Evolutionary conservation across 192 early-diverging fungal species (phyloP).

Genomic region (Phlyctochytrium bullatum): DNA sequence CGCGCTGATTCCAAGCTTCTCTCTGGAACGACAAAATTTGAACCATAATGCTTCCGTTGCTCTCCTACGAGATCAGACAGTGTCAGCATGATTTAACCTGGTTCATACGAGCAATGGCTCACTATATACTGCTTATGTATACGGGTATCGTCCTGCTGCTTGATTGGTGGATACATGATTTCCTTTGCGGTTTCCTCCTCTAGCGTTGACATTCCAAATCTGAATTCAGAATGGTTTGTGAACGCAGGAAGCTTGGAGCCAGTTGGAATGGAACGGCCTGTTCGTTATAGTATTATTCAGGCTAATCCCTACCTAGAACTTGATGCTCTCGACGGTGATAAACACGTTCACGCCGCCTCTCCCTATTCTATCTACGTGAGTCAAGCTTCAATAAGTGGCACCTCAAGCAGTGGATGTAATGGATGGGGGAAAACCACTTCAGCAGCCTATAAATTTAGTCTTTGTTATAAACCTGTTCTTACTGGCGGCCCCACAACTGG

Average conservation of each 20-base stretch:
- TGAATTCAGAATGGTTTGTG: constrained; percentile 21
- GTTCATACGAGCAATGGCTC: constrained; percentile 39
- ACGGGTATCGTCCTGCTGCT: constrained; percentile 18
- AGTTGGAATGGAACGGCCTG: constrained; percentile 1
- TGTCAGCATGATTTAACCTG: constrained; percentile 14
- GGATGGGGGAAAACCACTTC: constrained; percentile 30
- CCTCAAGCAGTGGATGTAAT: constrained; percentile 14
- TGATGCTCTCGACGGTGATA: constrained; percentile 41
- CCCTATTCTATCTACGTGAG: too few relatives aligned
- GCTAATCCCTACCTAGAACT: constrained; percentile 19
- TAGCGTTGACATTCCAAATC: constrained; percentile 38
- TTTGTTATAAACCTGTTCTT: background rate
- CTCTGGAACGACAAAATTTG: constrained; percentile 19
- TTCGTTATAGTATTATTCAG: background rate
- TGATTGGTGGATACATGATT: constrained; percentile 34
- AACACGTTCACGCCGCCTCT: constrained; percentile 25
- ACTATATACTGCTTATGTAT: constrained; percentile 29
- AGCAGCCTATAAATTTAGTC: constrained; percentile 20
- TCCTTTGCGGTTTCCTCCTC: constrained; percentile 28
- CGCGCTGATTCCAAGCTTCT: constrained; percentile 11
- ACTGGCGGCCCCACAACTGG: constrained; percentile 16
- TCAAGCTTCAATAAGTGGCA: too few relatives aligned
- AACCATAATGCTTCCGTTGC: constrained; percentile 24
- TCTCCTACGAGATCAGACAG: constrained; percentile 10
- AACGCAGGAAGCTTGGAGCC: constrained; percentile 25